Conservation (phyloP, 2,329 filamentous ascomycete genomes). For the Calonectria multiphialidica region DNA sequence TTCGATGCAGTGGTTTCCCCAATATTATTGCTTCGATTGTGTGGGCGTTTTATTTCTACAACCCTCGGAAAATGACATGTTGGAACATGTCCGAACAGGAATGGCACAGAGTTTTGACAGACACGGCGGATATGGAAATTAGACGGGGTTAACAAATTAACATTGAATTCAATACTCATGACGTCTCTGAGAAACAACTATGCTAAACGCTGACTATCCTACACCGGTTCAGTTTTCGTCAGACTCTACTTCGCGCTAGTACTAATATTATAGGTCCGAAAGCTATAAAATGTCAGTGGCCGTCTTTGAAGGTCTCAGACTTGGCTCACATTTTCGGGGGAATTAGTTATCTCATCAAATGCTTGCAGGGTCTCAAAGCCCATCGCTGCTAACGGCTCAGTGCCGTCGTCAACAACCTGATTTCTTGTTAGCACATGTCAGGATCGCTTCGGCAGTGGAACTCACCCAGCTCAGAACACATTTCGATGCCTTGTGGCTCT, state of each 20-base stretch:
- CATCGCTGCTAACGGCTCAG: slow-evolving; percentile 81
- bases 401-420: slow-evolving; percentile 76
- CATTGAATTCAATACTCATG: neutral
- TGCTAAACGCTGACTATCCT: slow-evolving; percentile 1
- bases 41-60: no score
- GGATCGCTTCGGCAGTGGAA: neutral
- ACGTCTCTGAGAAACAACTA: neutral
- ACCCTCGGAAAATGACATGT: no score
- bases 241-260: neutral
- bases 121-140: neutral
- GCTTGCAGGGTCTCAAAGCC: slow-evolving; percentile 83
- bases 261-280: slow-evolving; percentile 8
- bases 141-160: neutral
- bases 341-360: slow-evolving; percentile 84
- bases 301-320: neutral
- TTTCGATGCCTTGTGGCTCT: slow-evolving; percentile 78
- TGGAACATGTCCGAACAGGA: no score
- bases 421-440: slow-evolving; percentile 27
- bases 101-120: neutral
- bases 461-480: slow-evolving; percentile 86
- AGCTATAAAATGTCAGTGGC: slow-evolving; percentile 12
- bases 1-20: no score
- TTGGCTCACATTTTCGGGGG: slow-evolving; percentile 62
- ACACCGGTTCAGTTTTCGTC: neutral
- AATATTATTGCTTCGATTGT: no score